Percentiles rank a stretch among this genome's conserved stretches.
phyloP scores from a whole-genome alignment of 1,139 yeast genomes.

The Protomyces macrosporus region DNA sequence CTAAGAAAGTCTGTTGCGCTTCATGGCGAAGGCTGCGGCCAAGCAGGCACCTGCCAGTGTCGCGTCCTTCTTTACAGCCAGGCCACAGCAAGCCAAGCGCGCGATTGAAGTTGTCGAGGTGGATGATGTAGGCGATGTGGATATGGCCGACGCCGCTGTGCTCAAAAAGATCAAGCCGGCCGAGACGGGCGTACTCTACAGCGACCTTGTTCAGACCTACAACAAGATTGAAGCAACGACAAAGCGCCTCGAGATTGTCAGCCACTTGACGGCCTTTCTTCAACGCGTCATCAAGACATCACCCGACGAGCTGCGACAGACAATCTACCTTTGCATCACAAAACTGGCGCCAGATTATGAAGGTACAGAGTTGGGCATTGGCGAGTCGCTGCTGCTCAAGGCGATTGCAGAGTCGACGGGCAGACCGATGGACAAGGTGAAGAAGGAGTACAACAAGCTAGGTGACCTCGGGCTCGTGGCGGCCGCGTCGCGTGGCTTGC shows the following conservation, averaged over 20 bases:
- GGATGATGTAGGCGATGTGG: background rate
- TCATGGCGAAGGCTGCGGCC: background rate
- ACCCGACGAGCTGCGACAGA: conserved; percentile 29
- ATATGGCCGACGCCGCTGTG: background rate
- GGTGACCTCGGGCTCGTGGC: conserved; percentile 95
- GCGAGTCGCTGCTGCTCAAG: conserved; percentile 79
- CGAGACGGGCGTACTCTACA: conserved; percentile 7
- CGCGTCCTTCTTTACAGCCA: background rate
- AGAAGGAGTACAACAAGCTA: conserved; percentile 63
- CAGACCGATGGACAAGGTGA: conserved; percentile 62
- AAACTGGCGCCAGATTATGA: conserved; percentile 93
- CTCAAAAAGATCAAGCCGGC: background rate
- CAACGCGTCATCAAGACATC: conserved; percentile 28
- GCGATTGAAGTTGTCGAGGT: background rate
- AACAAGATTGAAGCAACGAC: conserved; percentile 30
- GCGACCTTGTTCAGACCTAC: conserved; percentile 28
- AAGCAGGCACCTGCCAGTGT: background rate
- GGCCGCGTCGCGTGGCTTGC: conserved; percentile 71
- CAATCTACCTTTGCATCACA: conserved; percentile 48
- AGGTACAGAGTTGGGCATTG: conserved; percentile 62
- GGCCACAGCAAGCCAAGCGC: background rate
- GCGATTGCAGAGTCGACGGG: conserved; percentile 92
- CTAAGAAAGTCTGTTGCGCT: background rate
- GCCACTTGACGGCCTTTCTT: conserved; percentile 31
- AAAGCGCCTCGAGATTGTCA: conserved; percentile 32